Evolutionary conservation across 129 eudicot species (phyloP).

Genomic region (Helianthus annuus): HanXRQr2.0-SUNRISE NC_035433.2:136498361-136498860

Average conservation of each 20-base stretch:
- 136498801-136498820: too few species aligned
- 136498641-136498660: slow-evolving; percentile 28
- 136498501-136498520: slow-evolving; percentile 76
- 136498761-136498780: too few species aligned
- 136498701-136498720: too few species aligned
- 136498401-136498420: slow-evolving; percentile 23
- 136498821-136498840: too few species aligned
- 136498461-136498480: slow-evolving; percentile 64
- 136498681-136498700: neutral
- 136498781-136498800: too few species aligned
- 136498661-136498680: neutral
- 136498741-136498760: too few species aligned
- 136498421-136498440: neutral
- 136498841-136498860: too few species aligned
- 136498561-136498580: slow-evolving; percentile 57
- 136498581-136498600: slow-evolving; percentile 40
- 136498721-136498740: too few species aligned
- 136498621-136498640: slow-evolving; percentile 70
- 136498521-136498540: slow-evolving; percentile 73
- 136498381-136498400: neutral
- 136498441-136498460: slow-evolving; percentile 46
- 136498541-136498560: slow-evolving; percentile 71
- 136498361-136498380: neutral
- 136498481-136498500: slow-evolving; percentile 64
- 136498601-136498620: slow-evolving; percentile 59